phyloP scores from a whole-genome alignment of 139 green algal species.

The Desmodesmus armatus region DNA sequence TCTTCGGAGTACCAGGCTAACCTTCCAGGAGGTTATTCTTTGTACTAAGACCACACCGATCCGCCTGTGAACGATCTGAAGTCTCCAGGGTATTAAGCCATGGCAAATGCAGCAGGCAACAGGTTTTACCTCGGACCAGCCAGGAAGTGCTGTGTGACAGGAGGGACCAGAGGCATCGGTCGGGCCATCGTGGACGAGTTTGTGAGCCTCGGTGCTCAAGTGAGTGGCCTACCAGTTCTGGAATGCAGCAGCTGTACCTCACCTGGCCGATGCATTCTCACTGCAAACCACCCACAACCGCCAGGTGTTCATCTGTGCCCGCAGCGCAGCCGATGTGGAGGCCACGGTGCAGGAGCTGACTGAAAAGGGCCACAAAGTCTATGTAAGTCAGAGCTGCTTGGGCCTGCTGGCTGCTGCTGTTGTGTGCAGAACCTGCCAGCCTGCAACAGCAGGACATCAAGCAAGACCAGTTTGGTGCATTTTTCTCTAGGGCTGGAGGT shows the following conservation, averaged over 20 bases:
- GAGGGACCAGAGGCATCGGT: constrained; percentile 50
- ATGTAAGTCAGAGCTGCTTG: constrained; percentile 10
- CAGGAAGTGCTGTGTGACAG: constrained; percentile 41
- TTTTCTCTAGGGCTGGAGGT: background rate
- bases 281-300: background rate
- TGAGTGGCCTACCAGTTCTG: background rate
- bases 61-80: no score
- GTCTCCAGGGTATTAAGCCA: no score
- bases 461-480: no score
- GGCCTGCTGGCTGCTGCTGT: no score
- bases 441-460: background rate
- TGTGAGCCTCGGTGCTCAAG: constrained; percentile 30
- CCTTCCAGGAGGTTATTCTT: no score
- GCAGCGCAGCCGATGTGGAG: constrained; percentile 58
- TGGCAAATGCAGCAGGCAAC: no score
- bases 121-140: no score
- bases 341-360: background rate
- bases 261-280: background rate
- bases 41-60: no score
- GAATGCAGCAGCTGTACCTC: background rate
- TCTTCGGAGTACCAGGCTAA: no score
- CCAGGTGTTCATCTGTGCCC: constrained; percentile 66
- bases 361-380: background rate
- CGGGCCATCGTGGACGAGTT: constrained; percentile 47
- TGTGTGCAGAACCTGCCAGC: background rate